These are phyloP conservation scores for Clarireedia hainanense DNA, from an alignment of 2,329 filamentous ascomycete species.

Conservation along the genomic window DNA sequence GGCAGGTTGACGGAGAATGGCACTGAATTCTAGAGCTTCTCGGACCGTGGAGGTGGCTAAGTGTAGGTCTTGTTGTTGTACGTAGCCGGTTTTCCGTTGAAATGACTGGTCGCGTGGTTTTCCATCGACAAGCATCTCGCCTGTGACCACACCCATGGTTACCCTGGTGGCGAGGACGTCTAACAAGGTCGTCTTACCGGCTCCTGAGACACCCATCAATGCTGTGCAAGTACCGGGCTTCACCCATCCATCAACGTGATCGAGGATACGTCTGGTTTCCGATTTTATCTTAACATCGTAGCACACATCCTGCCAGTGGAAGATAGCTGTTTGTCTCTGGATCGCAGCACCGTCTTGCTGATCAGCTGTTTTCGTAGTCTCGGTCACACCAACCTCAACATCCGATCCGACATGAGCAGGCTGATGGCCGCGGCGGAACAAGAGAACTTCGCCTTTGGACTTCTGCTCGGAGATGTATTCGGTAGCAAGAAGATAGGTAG, in stretches of 20 bases:
- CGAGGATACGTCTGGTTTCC: slow-evolving; percentile 54
- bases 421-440: slow-evolving; percentile 46
- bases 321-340: slow-evolving; percentile 10
- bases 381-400: neutral
- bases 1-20: slow-evolving; percentile 74
- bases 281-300: slow-evolving; percentile 67
- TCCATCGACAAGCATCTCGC: slow-evolving; percentile 66
- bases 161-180: slow-evolving; percentile 73
- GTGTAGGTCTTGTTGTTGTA: slow-evolving; percentile 66
- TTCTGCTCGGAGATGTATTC: slow-evolving; percentile 57
- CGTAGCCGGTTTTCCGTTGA: slow-evolving; percentile 87
- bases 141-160: slow-evolving; percentile 81
- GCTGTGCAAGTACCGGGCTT: slow-evolving; percentile 63
- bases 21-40: slow-evolving; percentile 80
- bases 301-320: slow-evolving; percentile 37
- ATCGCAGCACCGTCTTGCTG: neutral
- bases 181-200: slow-evolving; percentile 78
- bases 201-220: slow-evolving; percentile 53
- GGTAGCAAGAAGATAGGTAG: slow-evolving; percentile 54
- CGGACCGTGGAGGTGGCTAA: slow-evolving; percentile 77
- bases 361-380: slow-evolving; percentile 46
- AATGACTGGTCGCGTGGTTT: slow-evolving; percentile 56
- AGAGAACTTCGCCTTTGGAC: slow-evolving; percentile 68
- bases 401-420: neutral
- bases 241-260: slow-evolving; percentile 63